Base-by-base conservation (phyloP, 2,329 filamentous ascomycete species). In the Diplocarpon mali region DNA sequence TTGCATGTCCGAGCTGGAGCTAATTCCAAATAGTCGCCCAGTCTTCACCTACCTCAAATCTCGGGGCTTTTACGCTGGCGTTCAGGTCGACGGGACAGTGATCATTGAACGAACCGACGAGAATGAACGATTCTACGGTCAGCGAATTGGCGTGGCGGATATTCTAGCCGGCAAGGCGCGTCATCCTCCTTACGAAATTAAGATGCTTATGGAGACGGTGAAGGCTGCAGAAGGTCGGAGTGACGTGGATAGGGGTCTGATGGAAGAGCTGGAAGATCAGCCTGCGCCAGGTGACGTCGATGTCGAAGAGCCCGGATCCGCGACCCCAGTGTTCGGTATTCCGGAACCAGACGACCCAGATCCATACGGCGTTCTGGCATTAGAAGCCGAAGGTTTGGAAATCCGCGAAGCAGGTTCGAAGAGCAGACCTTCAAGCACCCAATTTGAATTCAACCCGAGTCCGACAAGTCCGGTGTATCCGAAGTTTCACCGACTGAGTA, bases 41-140 rank as follows among this genome's bases (percentile, higher is more conserved):
- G 72, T 89, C 6, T 90, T 82, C 71, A 87, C 80, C 27, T 95
- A 95, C 62, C 77, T 95, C 65, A 95, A 94, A 67, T 89, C 83
- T 38, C 77, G 87, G 42, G 89, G 89, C 4, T 79, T 95, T 54
- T 95, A 93, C 58, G 88, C 85, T 1, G 87, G 87, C 27, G 75
- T 94, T 1, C 84, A 89, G 57, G 73, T 94, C 29, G 88, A 95
- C 58, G 89, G 89, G 20, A 94, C 87, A 0, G 76, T 94, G 10
- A 73, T 95, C 39, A 84, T 90, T 20, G 85, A 93, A 64, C 77
- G 88, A 40, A 81, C 76, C n/a, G 85, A 90, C 46, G 89, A 90
- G 59, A 95, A 95, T 57, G 82, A 86, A 42, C 75, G 76, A 5
- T 95, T 95, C 59, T 95, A 93, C 62, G 82, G 83, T 16, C 71